These are phyloP conservation scores for Tillandsia leiboldiana DNA, from an alignment of 176 grass and related monocot species.

Conservation along the genomic window DNA sequence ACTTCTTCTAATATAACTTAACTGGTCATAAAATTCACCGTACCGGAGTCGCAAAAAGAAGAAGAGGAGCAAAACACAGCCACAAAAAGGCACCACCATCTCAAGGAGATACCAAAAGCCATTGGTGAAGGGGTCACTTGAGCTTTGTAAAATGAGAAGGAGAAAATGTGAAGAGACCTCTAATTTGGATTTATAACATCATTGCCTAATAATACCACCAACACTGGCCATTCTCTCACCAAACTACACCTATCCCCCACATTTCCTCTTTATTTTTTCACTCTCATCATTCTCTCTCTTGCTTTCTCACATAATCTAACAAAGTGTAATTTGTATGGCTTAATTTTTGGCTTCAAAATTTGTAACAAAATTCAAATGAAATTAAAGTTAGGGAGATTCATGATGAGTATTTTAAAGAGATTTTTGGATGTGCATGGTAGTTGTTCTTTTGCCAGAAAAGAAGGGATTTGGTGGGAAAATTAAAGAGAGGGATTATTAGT, in stretches of 20 bases:
- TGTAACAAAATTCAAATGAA: no score
- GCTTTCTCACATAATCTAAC: no score
- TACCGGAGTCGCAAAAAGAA: constrained; percentile 22
- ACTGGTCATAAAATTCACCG: neutral
- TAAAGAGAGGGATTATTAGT: neutral
- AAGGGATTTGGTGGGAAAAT: neutral
- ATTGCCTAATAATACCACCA: neutral
- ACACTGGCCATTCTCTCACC: constrained; percentile 23
- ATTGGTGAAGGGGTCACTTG: constrained; percentile 11
- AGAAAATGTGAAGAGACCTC: neutral
- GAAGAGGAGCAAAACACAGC: constrained; percentile 24
- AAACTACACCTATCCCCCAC: constrained; percentile 25
- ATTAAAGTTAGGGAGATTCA: neutral
- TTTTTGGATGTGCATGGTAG: no score
- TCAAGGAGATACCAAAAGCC: constrained; percentile 8
- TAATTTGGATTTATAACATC: neutral
- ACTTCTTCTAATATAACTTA: no score
- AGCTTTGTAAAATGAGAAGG: neutral
- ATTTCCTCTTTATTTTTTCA: neutral
- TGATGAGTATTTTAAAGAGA: no score
- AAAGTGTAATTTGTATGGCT: no score
- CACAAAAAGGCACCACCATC: constrained; percentile 11
- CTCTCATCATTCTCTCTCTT: no score
- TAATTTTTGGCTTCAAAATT: no score
- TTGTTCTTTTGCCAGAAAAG: no score